Evolutionary conservation across 176 grass and related monocot genomes (phyloP), one percentile per base, ranked within the genome.

Genomic region (Hordeum marinum): DNA sequence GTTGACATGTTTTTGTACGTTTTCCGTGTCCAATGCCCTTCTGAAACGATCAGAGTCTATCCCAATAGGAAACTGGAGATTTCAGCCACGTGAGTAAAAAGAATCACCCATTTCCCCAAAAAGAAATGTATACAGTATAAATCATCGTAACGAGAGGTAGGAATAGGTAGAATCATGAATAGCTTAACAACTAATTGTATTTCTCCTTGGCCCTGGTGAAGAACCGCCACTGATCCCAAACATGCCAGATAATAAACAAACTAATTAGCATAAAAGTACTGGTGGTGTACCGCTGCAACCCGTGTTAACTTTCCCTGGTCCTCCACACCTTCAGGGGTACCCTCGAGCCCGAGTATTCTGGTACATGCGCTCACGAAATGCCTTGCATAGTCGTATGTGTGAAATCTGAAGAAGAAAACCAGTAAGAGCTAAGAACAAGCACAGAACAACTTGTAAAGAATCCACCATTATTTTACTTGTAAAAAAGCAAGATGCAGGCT

Each of bases 31-130:
- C 82, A 95, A 75, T 63, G 93, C 93, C 87, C 94, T 85, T 71
- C 96, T 99, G 87, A 99, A 99, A 84, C 97, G 86, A 25, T 99
- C 97, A 71, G 94, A 96, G 90, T 99, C 97, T 91, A 99, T 99
- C 86, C 97, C 97, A 83, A 99, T 99, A 89, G 97, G 97, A 99
- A 99, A 99, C 97, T 99, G 90, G 86, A 86, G 82, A 94, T 93
- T 89, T 88, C 77, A 87, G 87, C 80, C 71, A 81, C 79, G 50
- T 83, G 74, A 92, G 86, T 77, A 76, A 81, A 87, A 80, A 88
- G 20, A 84, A 88, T 76, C 70, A 71, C 68, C 84, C 59, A 80
- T 55, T 87, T 80, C 8, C 69, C 18, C 80, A 62, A 80, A 12
- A 81, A 41, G n/a, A 68, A 80, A 76, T 39, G 68, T 13, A 52